These are phyloP conservation scores for Alternaria novae-zelandiae DNA, from an alignment of 2,329 filamentous ascomycete genomes.

Conservation along the genomic window DNA sequence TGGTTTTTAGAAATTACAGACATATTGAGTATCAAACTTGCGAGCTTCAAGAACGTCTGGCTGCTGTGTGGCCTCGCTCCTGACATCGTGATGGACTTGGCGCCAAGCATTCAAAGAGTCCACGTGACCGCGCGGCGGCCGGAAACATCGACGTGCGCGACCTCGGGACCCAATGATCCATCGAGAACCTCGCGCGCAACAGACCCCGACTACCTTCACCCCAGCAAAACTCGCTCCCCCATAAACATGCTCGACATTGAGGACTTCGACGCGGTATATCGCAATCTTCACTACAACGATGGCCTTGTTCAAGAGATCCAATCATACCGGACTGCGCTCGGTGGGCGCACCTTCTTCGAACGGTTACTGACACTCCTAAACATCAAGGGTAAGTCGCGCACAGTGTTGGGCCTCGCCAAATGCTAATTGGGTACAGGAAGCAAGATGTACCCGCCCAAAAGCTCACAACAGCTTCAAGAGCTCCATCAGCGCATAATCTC, in stretches of 20 bases:
- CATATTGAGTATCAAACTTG: not conserved
- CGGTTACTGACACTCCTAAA: conserved; percentile 74
- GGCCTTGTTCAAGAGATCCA: conserved; percentile 64
- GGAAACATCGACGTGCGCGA: conserved; percentile 1
- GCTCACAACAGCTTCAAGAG: conserved; percentile 69
- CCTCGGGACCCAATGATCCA: conserved; percentile 13
- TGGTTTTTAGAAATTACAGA: fast-evolving
- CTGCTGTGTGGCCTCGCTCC: not conserved
- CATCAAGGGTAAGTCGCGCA: conserved; percentile 66
- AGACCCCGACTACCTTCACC: conserved; percentile 1
- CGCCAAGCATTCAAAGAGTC: not conserved
- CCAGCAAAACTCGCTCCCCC: not conserved
- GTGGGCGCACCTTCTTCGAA: conserved; percentile 79
- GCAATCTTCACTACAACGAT: conserved; percentile 31
- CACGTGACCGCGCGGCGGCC: not conserved
- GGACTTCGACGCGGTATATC: conserved; percentile 73
- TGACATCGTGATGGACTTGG: not conserved
- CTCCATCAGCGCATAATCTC: conserved; percentile 74
- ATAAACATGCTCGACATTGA: conserved; percentile 66
- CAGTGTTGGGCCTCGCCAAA: not conserved
- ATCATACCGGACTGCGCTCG: conserved; percentile 69
- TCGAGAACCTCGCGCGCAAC: conserved; percentile 12
- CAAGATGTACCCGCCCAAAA: conserved; percentile 76
- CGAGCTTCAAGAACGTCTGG: not conserved
- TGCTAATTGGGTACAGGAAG: conserved; percentile 50